These are phyloP conservation scores for Protostelium mycophagum DNA, from an alignment of 78 protist genomes.

Conservation along the genomic window DNA sequence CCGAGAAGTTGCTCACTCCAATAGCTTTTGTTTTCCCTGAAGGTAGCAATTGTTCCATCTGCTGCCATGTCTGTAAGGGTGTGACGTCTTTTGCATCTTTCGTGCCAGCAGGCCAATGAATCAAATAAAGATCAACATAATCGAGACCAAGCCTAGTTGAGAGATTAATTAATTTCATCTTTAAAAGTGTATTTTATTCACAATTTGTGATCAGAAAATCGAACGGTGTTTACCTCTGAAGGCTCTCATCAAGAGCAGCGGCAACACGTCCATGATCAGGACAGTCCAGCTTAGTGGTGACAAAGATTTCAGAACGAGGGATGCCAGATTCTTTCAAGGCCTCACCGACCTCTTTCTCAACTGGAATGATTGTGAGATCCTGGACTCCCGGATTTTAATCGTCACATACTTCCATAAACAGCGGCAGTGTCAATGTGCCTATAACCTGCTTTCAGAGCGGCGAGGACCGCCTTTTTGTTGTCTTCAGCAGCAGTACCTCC, in stretches of 20 bases:
- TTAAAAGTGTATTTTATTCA: no score
- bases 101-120: slow-evolving; percentile 58
- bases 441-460: background rate
- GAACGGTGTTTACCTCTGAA: background rate
- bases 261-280: slow-evolving; percentile 8
- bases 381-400: background rate
- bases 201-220: background rate
- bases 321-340: slow-evolving; percentile 13
- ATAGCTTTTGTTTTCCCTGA: slow-evolving; percentile 28
- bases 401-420: background rate
- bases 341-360: slow-evolving; percentile 47
- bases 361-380: background rate
- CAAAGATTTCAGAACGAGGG: slow-evolving; percentile 49
- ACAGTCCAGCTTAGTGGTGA: slow-evolving; percentile 33
- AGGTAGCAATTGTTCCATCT: slow-evolving; percentile 35
- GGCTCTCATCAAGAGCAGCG: background rate
- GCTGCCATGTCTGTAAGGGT: slow-evolving; percentile 23
- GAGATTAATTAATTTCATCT: slow-evolving; percentile 16
- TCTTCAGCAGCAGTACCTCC: background rate
- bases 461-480: background rate
- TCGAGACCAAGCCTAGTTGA: slow-evolving; percentile 21
- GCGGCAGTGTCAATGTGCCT: background rate
- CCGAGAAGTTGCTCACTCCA: slow-evolving; percentile 63
- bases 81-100: background rate
- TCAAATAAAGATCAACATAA: slow-evolving; percentile 56